Percentiles rank a stretch among this genome's conserved stretches.
These are phyloP conservation scores for Leucocoprinus leucothites DNA, from an alignment of 768 basidiomycete genomes.

Conservation along the genomic window DNA sequence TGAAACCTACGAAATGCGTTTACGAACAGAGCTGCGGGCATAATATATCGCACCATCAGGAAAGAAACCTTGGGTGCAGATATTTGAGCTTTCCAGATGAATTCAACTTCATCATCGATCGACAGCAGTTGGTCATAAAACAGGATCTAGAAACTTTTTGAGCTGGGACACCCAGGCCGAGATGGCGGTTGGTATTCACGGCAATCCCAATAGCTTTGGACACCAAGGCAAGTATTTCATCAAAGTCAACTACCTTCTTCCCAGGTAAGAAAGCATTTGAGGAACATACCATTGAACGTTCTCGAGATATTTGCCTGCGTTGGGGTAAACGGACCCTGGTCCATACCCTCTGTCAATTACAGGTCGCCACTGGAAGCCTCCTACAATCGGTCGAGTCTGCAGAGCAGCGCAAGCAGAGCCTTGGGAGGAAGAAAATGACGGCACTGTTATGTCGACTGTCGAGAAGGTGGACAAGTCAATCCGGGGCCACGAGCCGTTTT, in stretches of 20 bases:
- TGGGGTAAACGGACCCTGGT: not conserved
- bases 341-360: not conserved
- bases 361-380: not conserved
- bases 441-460: no score
- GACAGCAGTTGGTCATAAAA: constrained; percentile 4
- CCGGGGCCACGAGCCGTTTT: no score
- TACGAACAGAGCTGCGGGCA: constrained; percentile 5
- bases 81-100: constrained; percentile 1
- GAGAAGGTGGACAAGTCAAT: no score
- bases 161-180: not conserved
- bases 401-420: not conserved
- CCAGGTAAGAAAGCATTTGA: not conserved
- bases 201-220: constrained; percentile 3
- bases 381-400: not conserved
- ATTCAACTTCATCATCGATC: constrained; percentile 7
- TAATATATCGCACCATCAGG: constrained; percentile 3
- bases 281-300: constrained; percentile 4
- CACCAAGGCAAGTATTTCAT: no score
- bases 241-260: not conserved
- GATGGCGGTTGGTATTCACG: not conserved
- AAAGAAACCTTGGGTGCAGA: constrained; percentile 5
- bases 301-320: constrained; percentile 1
- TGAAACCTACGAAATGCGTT: constrained; percentile 4
- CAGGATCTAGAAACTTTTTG: not conserved
- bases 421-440: no score